Evolutionary conservation across 2,329 filamentous ascomycete genomes (phyloP).

Genomic region (Hansfordia pulvinata): DNA sequence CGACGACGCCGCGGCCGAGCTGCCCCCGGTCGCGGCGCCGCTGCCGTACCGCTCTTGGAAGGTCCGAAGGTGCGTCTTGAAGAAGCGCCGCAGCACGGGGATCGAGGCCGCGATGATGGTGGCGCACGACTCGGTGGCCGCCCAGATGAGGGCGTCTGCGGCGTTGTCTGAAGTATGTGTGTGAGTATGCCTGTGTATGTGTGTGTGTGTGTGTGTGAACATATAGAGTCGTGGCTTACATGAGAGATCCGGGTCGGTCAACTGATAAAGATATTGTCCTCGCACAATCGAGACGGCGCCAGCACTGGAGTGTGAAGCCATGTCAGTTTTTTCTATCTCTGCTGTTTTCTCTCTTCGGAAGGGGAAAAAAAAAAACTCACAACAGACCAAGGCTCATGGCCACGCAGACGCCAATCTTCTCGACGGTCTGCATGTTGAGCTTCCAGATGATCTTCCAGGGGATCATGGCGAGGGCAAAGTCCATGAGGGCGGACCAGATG

Average conservation of each 20-base stretch:
- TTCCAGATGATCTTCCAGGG: slow-evolving; percentile 17
- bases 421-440: slow-evolving; percentile 14
- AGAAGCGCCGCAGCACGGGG: slow-evolving; percentile 17
- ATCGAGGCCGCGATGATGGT: slow-evolving; percentile 17
- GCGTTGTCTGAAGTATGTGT: slow-evolving; percentile 8
- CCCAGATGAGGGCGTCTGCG: slow-evolving; percentile 14
- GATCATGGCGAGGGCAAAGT: slow-evolving; percentile 14
- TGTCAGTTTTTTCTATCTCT: slow-evolving; percentile 2
- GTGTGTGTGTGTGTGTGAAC: slow-evolving; percentile 2
- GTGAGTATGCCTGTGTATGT: slow-evolving; percentile 1
- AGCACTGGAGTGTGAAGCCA: slow-evolving; percentile 5
- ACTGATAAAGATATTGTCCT: slow-evolving; percentile 7
- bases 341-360: too few relatives aligned
- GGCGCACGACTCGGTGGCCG: slow-evolving; percentile 11
- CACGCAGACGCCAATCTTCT: slow-evolving; percentile 15
- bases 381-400: slow-evolving; percentile 16
- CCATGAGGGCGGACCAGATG: slow-evolving; percentile 11
- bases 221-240: too few relatives aligned
- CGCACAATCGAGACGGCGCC: slow-evolving; percentile 12
- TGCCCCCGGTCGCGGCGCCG: too few relatives aligned
- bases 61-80: slow-evolving; percentile 6
- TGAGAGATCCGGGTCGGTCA: slow-evolving; percentile 7
- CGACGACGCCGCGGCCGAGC: too few relatives aligned
- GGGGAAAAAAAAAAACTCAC: slow-evolving; percentile 5
- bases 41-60: too few relatives aligned